phyloP scores from a whole-genome alignment of 805 yeast genomes.

The Candida multigemmis region DNA sequence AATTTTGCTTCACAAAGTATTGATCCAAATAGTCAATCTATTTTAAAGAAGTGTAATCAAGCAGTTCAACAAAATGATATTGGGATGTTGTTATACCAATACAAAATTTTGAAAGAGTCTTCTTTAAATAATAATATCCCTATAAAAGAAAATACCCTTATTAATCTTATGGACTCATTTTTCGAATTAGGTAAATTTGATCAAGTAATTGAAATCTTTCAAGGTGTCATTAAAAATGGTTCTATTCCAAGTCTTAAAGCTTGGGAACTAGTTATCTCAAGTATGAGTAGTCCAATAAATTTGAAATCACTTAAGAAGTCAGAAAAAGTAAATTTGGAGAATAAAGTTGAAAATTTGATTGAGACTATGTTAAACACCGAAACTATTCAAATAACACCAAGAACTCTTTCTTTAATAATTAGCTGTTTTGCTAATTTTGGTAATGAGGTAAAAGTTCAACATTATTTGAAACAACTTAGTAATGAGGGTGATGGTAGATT shows the following conservation, averaged over 20 bases:
- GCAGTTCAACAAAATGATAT: conserved; percentile 11
- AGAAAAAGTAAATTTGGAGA: conserved; percentile 13
- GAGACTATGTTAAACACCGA: conserved; percentile 18
- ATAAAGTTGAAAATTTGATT: conserved; percentile 17
- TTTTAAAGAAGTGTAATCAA: conserved; percentile 12
- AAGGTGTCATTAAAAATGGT: conserved; percentile 31
- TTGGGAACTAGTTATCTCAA: conserved; percentile 53
- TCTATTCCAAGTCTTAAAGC: conserved; percentile 31
- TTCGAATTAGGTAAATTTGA: conserved; percentile 22
- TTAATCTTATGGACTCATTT: conserved; percentile 38
- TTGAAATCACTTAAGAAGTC: conserved; percentile 15
- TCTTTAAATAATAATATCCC: conserved; percentile 14
- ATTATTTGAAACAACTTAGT: conserved; percentile 20
- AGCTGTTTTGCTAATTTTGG: conserved; percentile 36
- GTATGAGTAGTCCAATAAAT: conserved; percentile 30
- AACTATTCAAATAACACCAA: conserved; percentile 33
- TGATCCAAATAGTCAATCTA: conserved; percentile 24
- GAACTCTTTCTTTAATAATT: conserved; percentile 39
- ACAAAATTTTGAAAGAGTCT: conserved; percentile 1
- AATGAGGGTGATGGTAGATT: conserved; percentile 9
- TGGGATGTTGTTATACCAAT: conserved; percentile 8
- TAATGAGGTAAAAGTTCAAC: conserved; percentile 33
- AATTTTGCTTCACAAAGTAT: conserved; percentile 4
- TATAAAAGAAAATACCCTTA: conserved; percentile 31
- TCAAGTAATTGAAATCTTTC: conserved; percentile 41